These are phyloP conservation scores for Fusarium paranaense DNA, from an alignment of 2,329 filamentous ascomycete species.

Conservation along the genomic window DNA sequence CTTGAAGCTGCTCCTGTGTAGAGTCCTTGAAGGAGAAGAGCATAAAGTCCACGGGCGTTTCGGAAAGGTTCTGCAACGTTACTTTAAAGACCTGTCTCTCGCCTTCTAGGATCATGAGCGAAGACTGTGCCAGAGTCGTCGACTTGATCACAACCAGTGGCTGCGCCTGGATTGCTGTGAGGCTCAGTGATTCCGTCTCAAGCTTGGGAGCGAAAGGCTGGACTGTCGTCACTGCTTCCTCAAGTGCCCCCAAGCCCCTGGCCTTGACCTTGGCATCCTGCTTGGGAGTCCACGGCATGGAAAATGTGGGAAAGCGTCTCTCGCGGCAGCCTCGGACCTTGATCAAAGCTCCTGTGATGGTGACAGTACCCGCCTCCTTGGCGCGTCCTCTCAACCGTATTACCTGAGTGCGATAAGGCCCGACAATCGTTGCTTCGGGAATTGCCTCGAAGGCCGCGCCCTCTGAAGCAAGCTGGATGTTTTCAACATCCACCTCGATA, in stretches of 20 bases:
- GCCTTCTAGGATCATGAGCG: conserved; percentile 93
- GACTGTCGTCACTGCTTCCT: conserved; percentile 55
- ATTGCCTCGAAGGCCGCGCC: conserved; percentile 78
- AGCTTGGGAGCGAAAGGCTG: conserved; percentile 54
- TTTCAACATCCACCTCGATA: conserved; percentile 90
- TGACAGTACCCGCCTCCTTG: conserved; percentile 73
- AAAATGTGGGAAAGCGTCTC: conserved; percentile 86
- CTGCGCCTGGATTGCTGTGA: conserved; percentile 84
- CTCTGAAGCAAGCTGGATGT: conserved; percentile 78
- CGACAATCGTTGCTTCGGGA: conserved; percentile 74
- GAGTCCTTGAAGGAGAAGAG: conserved; percentile 92
- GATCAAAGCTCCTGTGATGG: conserved; percentile 81
- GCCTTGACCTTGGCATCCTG: conserved; percentile 80
- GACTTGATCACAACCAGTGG: conserved; percentile 81
- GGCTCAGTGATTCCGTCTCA: conserved; percentile 64
- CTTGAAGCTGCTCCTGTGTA: conserved; percentile 80
- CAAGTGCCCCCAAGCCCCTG: conserved; percentile 73
- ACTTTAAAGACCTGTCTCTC: conserved; percentile 83
- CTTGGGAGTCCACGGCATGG: conserved; percentile 78
- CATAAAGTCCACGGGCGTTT: conserved; percentile 83
- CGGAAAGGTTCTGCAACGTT: conserved; percentile 82
- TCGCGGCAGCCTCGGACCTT: conserved; percentile 86
- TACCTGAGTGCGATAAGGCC: conserved; percentile 85
- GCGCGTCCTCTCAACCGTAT: conserved; percentile 78
- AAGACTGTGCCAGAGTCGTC: conserved; percentile 83